Evolutionary conservation across 2,329 filamentous ascomycete species (phyloP).

Genomic region (Arthrobotrys sinensis): DNA sequence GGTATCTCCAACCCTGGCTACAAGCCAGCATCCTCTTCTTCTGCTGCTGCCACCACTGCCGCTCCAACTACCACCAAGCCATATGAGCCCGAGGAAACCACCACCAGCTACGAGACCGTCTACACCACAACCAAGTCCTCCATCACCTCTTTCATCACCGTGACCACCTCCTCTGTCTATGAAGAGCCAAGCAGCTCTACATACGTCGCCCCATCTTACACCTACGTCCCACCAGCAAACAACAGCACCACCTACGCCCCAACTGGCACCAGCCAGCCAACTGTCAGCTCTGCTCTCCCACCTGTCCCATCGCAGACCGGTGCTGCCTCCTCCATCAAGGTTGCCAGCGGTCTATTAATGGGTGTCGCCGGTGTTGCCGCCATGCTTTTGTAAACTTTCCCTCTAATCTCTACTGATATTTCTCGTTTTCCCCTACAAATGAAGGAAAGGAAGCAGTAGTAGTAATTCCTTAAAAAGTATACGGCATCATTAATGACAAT

Average conservation of each 20-base stretch:
- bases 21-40: not conserved
- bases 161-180: constrained; percentile 56
- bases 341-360: constrained; percentile 62
- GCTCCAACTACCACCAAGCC: constrained; percentile 46
- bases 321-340: constrained; percentile 62
- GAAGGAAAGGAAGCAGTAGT: not conserved
- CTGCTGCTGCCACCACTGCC: constrained; percentile 53
- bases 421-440: not conserved
- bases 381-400: constrained; percentile 56
- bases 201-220: constrained; percentile 47
- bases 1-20: constrained; percentile 71
- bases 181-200: constrained; percentile 48
- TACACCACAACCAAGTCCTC: constrained; percentile 62
- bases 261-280: constrained; percentile 13
- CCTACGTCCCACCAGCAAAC: constrained; percentile 28
- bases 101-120: constrained; percentile 59
- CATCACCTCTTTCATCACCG: constrained; percentile 59
- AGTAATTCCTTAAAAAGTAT: not conserved
- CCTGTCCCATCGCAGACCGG: constrained; percentile 53
- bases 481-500: constrained; percentile 43
- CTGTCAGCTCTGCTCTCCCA: constrained; percentile 33
- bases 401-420: constrained; percentile 9
- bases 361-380: constrained; percentile 62
- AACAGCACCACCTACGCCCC: constrained; percentile 40
- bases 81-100: constrained; percentile 41